Conservation (phyloP, 164 flowering plant species). For the Buxus sempervirens region DNA sequence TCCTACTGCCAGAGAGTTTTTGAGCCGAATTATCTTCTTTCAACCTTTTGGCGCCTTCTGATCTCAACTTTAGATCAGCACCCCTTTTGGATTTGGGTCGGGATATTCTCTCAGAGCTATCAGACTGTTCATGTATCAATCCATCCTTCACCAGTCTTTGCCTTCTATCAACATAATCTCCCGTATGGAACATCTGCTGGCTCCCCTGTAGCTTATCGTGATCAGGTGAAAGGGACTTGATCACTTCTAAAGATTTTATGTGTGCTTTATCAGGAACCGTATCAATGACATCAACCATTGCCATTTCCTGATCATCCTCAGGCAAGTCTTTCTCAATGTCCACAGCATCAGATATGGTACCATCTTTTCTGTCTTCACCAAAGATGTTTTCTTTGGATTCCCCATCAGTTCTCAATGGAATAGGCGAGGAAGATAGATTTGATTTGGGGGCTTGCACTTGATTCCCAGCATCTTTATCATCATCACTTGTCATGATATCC, state of each 20-base stretch:
- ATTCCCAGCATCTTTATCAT: slow-evolving; percentile 59
- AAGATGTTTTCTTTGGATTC: slow-evolving; percentile 27
- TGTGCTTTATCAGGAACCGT: slow-evolving; percentile 22
- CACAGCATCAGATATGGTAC: slow-evolving; percentile 31
- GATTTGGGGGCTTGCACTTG: slow-evolving; percentile 32
- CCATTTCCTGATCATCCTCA: slow-evolving; percentile 34
- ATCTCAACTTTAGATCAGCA: slow-evolving; percentile 33
- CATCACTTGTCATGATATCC: slow-evolving; percentile 84
- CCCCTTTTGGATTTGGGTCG: slow-evolving; percentile 48
- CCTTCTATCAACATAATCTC: slow-evolving; percentile 29
- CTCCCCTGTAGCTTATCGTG: slow-evolving; percentile 29
- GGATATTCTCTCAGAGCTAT: slow-evolving; percentile 27
- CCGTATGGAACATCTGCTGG: slow-evolving; percentile 22
- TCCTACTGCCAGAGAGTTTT: slow-evolving; percentile 30
- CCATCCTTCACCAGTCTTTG: slow-evolving; percentile 27
- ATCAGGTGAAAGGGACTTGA: slow-evolving; percentile 24
- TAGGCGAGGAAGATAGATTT: slow-evolving; percentile 26
- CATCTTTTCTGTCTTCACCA: slow-evolving; percentile 35
- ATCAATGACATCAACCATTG: slow-evolving; percentile 25
- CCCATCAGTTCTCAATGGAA: slow-evolving; percentile 29
- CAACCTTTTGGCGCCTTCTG: slow-evolving; percentile 41
- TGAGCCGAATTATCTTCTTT: slow-evolving; percentile 39
- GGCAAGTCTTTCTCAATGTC: slow-evolving; percentile 37
- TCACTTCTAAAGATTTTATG: slow-evolving; percentile 28
- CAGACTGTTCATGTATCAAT: slow-evolving; percentile 34